Percentiles rank a stretch among this genome's conserved stretches.
Conservation (phyloP, 1,284 basidiomycete species). For the Apiotrichum brassicae region DNA sequence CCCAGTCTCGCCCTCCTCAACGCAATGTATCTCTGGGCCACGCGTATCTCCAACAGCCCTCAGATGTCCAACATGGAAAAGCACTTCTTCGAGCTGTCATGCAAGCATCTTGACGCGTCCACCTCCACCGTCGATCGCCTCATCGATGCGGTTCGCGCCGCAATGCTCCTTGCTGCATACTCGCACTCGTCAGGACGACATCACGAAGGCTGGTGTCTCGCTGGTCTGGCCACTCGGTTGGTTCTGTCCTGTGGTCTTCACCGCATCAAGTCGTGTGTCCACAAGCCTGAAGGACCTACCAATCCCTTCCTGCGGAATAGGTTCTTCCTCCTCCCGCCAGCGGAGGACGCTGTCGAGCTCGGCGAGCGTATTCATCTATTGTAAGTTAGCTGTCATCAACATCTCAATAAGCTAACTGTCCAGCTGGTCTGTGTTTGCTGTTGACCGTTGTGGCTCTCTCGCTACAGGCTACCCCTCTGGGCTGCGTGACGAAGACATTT, state of each 20-base stretch:
- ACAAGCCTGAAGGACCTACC: slow-evolving; percentile 15
- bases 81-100: slow-evolving; percentile 34
- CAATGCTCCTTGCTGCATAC: slow-evolving; percentile 37
- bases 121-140: slow-evolving; percentile 35
- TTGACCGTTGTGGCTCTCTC: slow-evolving; percentile 34
- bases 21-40: slow-evolving; percentile 45
- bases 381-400: slow-evolving; percentile 18
- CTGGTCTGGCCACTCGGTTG: slow-evolving; percentile 30
- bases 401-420: neutral
- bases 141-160: slow-evolving; percentile 36
- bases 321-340: slow-evolving; percentile 33
- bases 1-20: slow-evolving; percentile 38
- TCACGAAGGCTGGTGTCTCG: slow-evolving; percentile 40
- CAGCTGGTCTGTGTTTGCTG: slow-evolving; percentile 37
- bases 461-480: slow-evolving; percentile 37
- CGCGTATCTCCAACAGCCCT: slow-evolving; percentile 35
- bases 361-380: slow-evolving; percentile 41
- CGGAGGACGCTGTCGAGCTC: slow-evolving; percentile 38
- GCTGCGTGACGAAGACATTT: slow-evolving; percentile 35
- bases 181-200: slow-evolving; percentile 36
- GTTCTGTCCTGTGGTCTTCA: slow-evolving; percentile 40
- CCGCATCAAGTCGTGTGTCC: slow-evolving; percentile 31
- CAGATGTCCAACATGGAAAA: slow-evolving; percentile 29
- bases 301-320: slow-evolving; percentile 33
- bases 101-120: slow-evolving; percentile 30